Base-by-base conservation (phyloP, 108 stramenopile genomes). In the Nannochloropsis oceanica region DNA sequence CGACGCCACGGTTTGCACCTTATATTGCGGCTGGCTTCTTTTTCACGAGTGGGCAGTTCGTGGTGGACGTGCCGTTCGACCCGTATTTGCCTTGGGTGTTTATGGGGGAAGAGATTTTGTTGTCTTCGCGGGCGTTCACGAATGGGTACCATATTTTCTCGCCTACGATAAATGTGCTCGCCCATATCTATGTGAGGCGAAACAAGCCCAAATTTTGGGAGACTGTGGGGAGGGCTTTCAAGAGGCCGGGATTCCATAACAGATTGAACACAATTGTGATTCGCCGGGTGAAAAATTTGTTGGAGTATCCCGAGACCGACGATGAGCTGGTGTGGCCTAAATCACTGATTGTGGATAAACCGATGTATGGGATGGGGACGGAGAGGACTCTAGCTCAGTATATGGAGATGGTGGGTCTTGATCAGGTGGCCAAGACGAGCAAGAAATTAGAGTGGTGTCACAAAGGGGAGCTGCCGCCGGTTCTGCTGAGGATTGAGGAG, bases 141-240 rank as follows among this genome's bases (percentile, higher is more conserved):
- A 79, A 89, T 50, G 97, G 96, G 25, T 98, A 94, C 92, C 93
- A 97, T 91, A 95, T 96, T 13, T 98, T 94, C 87, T 93, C 95
- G 34, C 97, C 97, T 0, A 89, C 94, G 26, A 89, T 90, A 80
- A 94, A 94, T 86, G 87, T 94, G 25, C 92, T 96, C 84, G 93
- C 92, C 18, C 97, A 98, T 91, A 93, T 94, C 84, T 98, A 98
- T 86, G 91, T 94, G 42, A 92, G 95, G 11, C 93, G 93, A n/a
- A 92, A 96, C 81, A 93, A 94, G 27, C 97, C 97, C 22, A 97
- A 98, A 86, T 98, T 96, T 86, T 97, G 96, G 96, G 97, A 96
- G 83, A 94, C 93, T 12, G 93, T 94, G 0, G 93, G 92, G 22
- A 82, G 43, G 44, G 80, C n/a, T 83, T 86, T 26, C 82, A 42